These are phyloP conservation scores for Pythium oligandrum DNA, from an alignment of 352 stramenopile species.

Conservation along the genomic window DNA sequence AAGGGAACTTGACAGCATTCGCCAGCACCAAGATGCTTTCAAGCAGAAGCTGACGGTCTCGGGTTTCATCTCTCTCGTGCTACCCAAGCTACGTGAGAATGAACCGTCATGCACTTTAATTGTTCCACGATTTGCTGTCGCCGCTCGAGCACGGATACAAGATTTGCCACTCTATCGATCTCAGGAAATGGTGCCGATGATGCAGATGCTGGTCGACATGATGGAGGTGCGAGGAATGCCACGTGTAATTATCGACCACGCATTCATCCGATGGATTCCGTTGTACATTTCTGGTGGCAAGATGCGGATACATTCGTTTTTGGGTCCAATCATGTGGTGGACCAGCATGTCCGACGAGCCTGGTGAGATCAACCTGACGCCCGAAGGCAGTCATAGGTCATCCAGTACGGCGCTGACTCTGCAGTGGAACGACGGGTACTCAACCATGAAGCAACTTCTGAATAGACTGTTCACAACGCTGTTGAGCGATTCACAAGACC, in stretches of 20 bases:
- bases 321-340: conserved; percentile 61
- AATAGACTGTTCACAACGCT: conserved; percentile 30
- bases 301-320: conserved; percentile 31
- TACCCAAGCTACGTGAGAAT: conserved; percentile 18
- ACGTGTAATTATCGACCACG: conserved; percentile 25
- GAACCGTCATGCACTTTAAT: conserved; percentile 18
- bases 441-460: conserved; percentile 20
- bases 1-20: conserved; percentile 11
- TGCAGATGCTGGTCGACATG: conserved; percentile 43
- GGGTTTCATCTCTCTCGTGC: conserved; percentile 33
- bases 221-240: conserved; percentile 27
- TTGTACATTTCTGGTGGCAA: conserved; percentile 35
- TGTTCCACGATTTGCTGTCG: conserved; percentile 34
- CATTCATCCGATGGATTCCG: conserved; percentile 28
- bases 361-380: conserved; percentile 37
- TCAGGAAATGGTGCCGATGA: conserved; percentile 28
- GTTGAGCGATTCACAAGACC: conserved; percentile 30
- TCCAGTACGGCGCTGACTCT: conserved; percentile 26
- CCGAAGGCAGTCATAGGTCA: conserved; percentile 14
- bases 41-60: conserved; percentile 5
- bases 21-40: neutral
- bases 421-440: conserved; percentile 50
- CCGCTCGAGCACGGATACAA: conserved; percentile 39
- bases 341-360: conserved; percentile 64
- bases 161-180: conserved; percentile 55